A percentile compares a stretch with the other conserved stretches of the same genome.
phyloP scores from a whole-genome alignment of 176 grass and related monocot genomes.

The Carex cristatella region DNA sequence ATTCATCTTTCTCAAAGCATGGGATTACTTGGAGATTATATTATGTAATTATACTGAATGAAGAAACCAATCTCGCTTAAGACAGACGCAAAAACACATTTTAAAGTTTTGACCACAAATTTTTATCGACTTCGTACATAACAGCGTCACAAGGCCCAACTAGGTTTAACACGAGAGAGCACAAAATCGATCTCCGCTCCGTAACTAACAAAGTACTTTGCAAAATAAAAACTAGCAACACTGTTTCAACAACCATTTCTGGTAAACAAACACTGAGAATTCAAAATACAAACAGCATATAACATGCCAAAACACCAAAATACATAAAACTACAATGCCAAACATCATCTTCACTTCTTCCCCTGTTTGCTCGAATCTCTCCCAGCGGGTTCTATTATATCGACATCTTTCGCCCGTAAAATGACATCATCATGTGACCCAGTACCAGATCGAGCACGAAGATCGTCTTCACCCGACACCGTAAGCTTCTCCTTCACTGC shows the following conservation, averaged over 20 bases:
- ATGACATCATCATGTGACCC: constrained; percentile 24
- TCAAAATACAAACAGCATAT: not conserved
- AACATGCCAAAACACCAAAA: not conserved
- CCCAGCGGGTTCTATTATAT: constrained; percentile 37
- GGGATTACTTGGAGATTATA: no score
- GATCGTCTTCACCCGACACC: constrained; percentile 16
- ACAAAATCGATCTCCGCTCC: no score
- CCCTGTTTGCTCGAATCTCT: constrained; percentile 1
- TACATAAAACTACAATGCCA: not conserved
- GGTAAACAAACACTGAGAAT: not conserved
- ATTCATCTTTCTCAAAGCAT: no score
- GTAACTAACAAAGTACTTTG: no score
- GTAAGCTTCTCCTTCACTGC: constrained; percentile 69
- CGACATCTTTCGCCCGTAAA: constrained; percentile 39
- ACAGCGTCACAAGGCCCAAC: no score
- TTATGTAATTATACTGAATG: no score
- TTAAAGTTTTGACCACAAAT: no score
- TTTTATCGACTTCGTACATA: no score
- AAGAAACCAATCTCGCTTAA: no score
- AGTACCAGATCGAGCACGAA: not conserved
- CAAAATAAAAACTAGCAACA: no score
- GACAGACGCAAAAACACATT: no score
- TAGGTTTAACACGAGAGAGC: no score
- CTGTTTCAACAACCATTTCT: not conserved
- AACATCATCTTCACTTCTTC: not conserved